Conservation (phyloP, 164 flowering plant genomes). For the Brasenia schreberi region DNA sequence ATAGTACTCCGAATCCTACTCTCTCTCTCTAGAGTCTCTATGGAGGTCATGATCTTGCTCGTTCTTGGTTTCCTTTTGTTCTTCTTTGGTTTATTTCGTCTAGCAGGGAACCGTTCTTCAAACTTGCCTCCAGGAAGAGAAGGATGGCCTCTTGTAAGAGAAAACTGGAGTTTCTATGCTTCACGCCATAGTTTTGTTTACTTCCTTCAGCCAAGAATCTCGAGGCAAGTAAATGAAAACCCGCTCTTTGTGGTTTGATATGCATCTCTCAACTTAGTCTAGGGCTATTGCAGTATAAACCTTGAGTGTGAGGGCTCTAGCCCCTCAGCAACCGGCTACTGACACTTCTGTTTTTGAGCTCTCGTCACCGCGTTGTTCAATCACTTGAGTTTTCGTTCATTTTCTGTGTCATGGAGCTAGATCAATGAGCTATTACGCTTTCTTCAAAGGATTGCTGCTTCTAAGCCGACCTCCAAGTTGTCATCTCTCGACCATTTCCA, state of each 20-base stretch:
- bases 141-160: constrained; percentile 1
- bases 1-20: too few relatives aligned
- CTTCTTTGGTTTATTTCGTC: not conserved
- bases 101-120: not conserved
- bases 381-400: constrained; percentile 11
- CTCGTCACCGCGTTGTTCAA: not conserved
- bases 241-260: not conserved
- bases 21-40: too few relatives aligned
- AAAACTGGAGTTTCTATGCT: not conserved
- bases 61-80: not conserved
- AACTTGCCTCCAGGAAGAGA: not conserved
- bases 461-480: constrained; percentile 9
- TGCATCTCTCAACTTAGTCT: not conserved
- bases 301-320: not conserved
- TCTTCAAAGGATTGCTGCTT: constrained; percentile 9
- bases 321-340: not conserved
- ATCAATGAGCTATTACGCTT: constrained; percentile 8
- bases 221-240: not conserved
- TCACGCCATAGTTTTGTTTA: not conserved
- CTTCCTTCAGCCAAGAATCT: constrained; percentile 2
- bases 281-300: not conserved
- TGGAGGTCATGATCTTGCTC: not conserved
- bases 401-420: constrained; percentile 14
- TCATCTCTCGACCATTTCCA: constrained; percentile 7
- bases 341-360: not conserved